Conservation (phyloP, 441 rosid genomes). For the Lepidium campestre region DNA sequence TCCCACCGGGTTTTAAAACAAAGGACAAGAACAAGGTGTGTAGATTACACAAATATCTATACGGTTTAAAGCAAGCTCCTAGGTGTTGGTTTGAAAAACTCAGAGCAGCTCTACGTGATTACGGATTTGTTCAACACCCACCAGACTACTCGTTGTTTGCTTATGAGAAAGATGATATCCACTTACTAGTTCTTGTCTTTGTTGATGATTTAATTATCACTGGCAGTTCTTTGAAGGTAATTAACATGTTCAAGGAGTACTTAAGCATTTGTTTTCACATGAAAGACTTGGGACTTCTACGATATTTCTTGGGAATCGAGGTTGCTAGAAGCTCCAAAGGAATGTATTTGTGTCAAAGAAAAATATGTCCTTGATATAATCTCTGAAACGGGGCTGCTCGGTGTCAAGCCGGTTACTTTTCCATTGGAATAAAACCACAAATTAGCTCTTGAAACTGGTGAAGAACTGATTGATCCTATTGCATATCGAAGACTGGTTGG, state of each 20-base stretch:
- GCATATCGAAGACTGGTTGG: neutral
- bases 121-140: neutral
- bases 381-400: neutral
- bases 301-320: neutral
- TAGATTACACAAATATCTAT: neutral
- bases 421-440: neutral
- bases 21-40: neutral
- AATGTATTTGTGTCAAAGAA: neutral
- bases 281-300: neutral
- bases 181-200: neutral
- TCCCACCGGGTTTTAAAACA: too few relatives aligned
- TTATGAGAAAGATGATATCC: neutral
- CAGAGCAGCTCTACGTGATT: neutral
- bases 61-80: neutral
- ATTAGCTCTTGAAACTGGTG: neutral
- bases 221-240: neutral
- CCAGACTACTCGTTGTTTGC: neutral
- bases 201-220: neutral
- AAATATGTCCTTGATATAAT: neutral
- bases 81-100: neutral
- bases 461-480: neutral
- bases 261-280: neutral
- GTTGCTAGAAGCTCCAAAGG: neutral
- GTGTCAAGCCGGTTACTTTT: neutral
- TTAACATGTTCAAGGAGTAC: neutral